phyloP scores from a whole-genome alignment of 768 basidiomycete species.

The Boletus reticulatus region DNA sequence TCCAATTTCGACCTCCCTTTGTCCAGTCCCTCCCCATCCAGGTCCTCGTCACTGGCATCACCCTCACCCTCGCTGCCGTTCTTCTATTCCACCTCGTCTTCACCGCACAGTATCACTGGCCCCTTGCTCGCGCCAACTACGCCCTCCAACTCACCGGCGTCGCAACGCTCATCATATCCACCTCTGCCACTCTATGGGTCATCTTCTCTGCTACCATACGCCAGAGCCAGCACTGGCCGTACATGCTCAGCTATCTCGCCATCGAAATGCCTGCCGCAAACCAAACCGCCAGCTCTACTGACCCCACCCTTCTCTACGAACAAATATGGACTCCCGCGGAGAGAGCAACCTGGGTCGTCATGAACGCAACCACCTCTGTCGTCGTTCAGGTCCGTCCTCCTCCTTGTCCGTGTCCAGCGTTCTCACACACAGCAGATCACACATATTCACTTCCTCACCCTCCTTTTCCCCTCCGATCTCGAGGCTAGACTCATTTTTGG shows the following conservation, averaged over 20 bases:
- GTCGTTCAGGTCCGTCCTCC: conserved; percentile 71
- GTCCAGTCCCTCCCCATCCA: conserved; percentile 90
- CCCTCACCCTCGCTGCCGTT: conserved; percentile 79
- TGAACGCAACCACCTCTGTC: conserved; percentile 83
- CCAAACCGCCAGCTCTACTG: conserved; percentile 10
- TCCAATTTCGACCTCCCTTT: conserved; percentile 74
- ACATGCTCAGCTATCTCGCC: conserved; percentile 92
- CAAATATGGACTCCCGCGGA: conserved; percentile 60
- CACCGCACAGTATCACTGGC: conserved; percentile 95
- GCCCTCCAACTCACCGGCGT: conserved; percentile 85
- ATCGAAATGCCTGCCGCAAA: conserved; percentile 52
- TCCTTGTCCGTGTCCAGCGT: background rate
- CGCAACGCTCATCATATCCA: conserved; percentile 70
- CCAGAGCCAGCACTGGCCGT: conserved; percentile 84
- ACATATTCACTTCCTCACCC: conserved; percentile 95
- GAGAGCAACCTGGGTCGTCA: conserved; percentile 76
- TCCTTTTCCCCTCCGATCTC: conserved; percentile 88
- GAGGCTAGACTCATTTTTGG: conserved; percentile 85
- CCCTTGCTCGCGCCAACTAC: conserved; percentile 91
- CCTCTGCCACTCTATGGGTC: conserved; percentile 75
- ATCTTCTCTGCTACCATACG: conserved; percentile 57
- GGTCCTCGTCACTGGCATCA: conserved; percentile 80
- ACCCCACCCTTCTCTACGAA: conserved; percentile 26
- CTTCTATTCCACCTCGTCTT: conserved; percentile 92
- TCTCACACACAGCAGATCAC: conserved; percentile 60